Percentiles rank a stretch among this genome's conserved stretches.
phyloP scores from a whole-genome alignment of 2,329 filamentous ascomycete genomes.

The Fusarium udum region DNA sequence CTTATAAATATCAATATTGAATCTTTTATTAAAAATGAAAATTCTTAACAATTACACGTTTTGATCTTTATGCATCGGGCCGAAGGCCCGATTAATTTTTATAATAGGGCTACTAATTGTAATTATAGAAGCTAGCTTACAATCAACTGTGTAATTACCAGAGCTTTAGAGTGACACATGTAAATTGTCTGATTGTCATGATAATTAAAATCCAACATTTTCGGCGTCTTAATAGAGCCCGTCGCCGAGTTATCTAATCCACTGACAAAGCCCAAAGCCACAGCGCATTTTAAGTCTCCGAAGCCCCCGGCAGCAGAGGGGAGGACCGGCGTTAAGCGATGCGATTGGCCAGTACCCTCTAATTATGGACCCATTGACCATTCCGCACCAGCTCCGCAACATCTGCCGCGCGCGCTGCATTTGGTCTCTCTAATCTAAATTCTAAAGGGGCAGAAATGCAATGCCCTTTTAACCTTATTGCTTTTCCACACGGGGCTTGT shows the following conservation, averaged over 20 bases:
- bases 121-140: too few species aligned
- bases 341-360: neutral
- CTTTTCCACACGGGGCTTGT: neutral
- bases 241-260: neutral
- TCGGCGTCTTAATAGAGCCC: neutral
- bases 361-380: neutral
- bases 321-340: neutral
- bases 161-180: neutral
- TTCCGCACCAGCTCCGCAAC: neutral
- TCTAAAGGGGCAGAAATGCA: neutral
- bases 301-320: neutral
- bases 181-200: neutral
- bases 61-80: too few species aligned
- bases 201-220: neutral
- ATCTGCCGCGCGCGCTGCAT: conserved; percentile 7
- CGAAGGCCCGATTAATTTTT: too few species aligned
- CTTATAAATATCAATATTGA: too few species aligned
- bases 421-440: neutral
- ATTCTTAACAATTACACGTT: too few species aligned
- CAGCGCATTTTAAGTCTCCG: neutral
- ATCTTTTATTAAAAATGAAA: too few species aligned
- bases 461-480: neutral
- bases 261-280: conserved; percentile 1
- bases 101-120: too few species aligned
- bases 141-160: neutral